These are phyloP conservation scores for Petasospora rhodanensis DNA, from an alignment of 1,139 yeast species.

Conservation along the genomic window DNA sequence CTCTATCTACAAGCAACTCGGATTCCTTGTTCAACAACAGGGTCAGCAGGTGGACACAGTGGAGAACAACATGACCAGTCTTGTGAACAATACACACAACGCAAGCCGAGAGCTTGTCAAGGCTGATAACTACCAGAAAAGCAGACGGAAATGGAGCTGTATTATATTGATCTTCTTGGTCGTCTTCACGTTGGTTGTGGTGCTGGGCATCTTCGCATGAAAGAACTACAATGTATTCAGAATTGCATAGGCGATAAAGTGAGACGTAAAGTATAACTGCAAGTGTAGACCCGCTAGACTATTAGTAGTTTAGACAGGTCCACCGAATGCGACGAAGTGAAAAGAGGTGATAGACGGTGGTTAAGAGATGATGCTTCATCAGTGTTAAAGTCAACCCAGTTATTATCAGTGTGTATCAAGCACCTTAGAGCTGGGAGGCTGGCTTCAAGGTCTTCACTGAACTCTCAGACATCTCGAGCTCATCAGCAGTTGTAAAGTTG, in stretches of 20 bases:
- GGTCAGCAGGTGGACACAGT: constrained; percentile 80
- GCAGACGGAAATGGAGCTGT: constrained; percentile 71
- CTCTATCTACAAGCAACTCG: constrained; percentile 76
- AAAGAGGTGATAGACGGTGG: no score
- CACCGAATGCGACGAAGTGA: no score
- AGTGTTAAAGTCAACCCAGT: no score
- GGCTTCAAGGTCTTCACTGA: no score
- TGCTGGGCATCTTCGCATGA: constrained; percentile 19
- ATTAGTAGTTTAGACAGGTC: background rate
- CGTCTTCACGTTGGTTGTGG: constrained; percentile 39
- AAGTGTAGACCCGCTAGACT: background rate
- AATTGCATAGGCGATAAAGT: background rate
- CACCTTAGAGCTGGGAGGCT: no score
- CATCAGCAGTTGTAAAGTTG: no score
- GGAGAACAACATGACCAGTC: constrained; percentile 67
- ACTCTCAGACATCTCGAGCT: no score
- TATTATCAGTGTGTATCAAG: no score
- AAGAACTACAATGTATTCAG: background rate
- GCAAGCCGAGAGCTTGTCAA: constrained; percentile 66
- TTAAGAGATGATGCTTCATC: no score
- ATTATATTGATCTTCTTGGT: constrained; percentile 48
- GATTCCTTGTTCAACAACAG: constrained; percentile 73
- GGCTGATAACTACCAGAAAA: constrained; percentile 72
- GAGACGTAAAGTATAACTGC: no score
- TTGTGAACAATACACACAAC: constrained; percentile 62